A percentile compares a stretch with the other conserved stretches of the same genome.
These are phyloP conservation scores for Euclidium syriacum DNA, from an alignment of 345 rosid species.

Conservation along the genomic window DNA sequence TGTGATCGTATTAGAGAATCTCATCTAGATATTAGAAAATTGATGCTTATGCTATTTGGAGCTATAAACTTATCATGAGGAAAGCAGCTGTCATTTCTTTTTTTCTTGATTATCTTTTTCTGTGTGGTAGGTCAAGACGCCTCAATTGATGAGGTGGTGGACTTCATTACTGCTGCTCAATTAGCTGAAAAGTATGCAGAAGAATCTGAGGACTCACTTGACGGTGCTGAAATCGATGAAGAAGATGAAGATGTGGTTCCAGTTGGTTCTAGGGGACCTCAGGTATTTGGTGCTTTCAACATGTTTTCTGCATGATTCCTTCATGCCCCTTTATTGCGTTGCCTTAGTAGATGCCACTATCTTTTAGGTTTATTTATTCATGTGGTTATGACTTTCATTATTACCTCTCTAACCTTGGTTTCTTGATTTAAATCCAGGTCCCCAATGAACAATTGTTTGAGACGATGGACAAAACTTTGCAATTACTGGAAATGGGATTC, in stretches of 20 bases:
- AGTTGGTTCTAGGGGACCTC: slow-evolving; percentile 19
- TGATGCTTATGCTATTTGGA: not conserved
- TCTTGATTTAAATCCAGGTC: slow-evolving; percentile 22
- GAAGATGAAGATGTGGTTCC: slow-evolving; percentile 18
- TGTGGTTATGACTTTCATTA: not conserved
- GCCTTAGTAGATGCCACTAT: not conserved
- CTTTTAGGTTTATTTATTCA: not conserved
- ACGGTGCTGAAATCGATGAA: slow-evolving; percentile 25
- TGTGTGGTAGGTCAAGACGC: slow-evolving; percentile 51
- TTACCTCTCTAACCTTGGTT: slow-evolving; percentile 5
- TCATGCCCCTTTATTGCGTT: not conserved
- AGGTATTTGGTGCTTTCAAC: slow-evolving; percentile 38
- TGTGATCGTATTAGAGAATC: not conserved
- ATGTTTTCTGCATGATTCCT: not conserved
- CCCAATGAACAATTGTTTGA: slow-evolving; percentile 61
- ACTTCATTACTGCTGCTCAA: slow-evolving; percentile 79
- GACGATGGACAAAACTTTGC: slow-evolving; percentile 81
- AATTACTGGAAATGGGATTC: slow-evolving; percentile 89
- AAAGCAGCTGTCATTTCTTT: not conserved
- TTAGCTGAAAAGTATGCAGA: slow-evolving; percentile 53
- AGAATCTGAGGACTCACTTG: slow-evolving; percentile 31
- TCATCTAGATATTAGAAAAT: not conserved
- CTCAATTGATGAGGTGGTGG: slow-evolving; percentile 62
- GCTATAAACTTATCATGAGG: not conserved
- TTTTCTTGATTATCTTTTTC: slow-evolving; percentile 14